Conservation (phyloP, 805 yeast species). For the Cyberlindnera suaveolens region DNA sequence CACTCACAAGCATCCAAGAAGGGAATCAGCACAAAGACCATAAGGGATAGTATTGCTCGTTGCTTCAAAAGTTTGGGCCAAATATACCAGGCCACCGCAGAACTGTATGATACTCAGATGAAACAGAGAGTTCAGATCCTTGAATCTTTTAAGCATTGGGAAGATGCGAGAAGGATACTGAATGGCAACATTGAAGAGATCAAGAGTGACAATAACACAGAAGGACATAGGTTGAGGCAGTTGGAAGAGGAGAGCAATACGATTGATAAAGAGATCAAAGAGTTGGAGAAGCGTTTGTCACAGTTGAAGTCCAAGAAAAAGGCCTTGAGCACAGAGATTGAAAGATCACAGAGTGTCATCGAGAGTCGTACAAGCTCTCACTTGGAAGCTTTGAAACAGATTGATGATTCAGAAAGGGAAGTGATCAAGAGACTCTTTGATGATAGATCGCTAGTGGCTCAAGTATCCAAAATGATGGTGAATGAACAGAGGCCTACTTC, state of each 20-base stretch:
- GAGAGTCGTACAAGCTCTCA: conserved; percentile 41
- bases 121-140: conserved; percentile 22
- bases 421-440: conserved; percentile 28
- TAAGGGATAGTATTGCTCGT: conserved; percentile 27
- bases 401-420: conserved; percentile 33
- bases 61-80: conserved; percentile 31
- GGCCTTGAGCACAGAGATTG: conserved; percentile 32
- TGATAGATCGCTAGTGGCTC: conserved; percentile 17
- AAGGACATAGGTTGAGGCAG: conserved; percentile 34
- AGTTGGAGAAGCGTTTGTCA: conserved; percentile 28
- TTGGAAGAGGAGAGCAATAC: conserved; percentile 27
- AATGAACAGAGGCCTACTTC: conserved; percentile 1
- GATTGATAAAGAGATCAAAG: conserved; percentile 32
- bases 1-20: conserved; percentile 25
- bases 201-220: conserved; percentile 30
- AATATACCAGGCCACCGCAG: conserved; percentile 34
- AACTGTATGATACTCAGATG: conserved; percentile 33
- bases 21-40: conserved; percentile 27
- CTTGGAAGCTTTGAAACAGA: conserved; percentile 32
- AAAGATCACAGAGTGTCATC: conserved; percentile 38
- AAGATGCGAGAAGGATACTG: conserved; percentile 27
- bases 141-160: conserved; percentile 33
- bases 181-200: conserved; percentile 31
- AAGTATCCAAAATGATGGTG: not conserved
- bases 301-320: conserved; percentile 28